A percentile compares a stretch with the other conserved stretches of the same genome.
These are phyloP conservation scores for Komagataella populi DNA, from an alignment of 805 yeast genomes.

Conservation along the genomic window DNA sequence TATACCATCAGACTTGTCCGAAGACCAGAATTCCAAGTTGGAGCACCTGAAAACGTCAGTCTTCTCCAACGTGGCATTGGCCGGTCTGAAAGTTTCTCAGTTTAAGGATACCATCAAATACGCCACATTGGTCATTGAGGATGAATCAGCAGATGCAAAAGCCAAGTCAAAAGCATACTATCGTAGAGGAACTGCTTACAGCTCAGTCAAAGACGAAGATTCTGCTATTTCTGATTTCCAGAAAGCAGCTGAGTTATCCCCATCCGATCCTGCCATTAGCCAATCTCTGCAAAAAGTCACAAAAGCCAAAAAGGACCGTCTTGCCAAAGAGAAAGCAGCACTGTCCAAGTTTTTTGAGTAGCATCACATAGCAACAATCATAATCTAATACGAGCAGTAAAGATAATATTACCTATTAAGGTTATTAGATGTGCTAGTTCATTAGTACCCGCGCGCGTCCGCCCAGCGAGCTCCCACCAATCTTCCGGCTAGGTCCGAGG, in stretches of 20 bases:
- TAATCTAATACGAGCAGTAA: background rate
- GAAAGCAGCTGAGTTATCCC: slow-evolving; percentile 49
- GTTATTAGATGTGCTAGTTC: too few relatives aligned
- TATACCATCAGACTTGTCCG: slow-evolving; percentile 55
- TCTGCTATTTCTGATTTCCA: slow-evolving; percentile 54
- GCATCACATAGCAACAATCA: background rate
- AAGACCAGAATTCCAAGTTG: slow-evolving; percentile 35
- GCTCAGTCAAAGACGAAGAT: slow-evolving; percentile 51
- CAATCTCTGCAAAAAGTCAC: slow-evolving; percentile 53
- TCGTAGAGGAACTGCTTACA: slow-evolving; percentile 72
- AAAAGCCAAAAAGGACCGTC: slow-evolving; percentile 33
- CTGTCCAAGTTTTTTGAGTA: slow-evolving; percentile 51
- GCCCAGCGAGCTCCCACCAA: background rate
- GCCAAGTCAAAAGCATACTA: slow-evolving; percentile 76
- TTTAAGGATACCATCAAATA: slow-evolving; percentile 41
- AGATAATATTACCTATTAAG: too few relatives aligned
- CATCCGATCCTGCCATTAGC: slow-evolving; percentile 58
- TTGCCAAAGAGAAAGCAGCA: slow-evolving; percentile 60
- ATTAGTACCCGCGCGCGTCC: background rate
- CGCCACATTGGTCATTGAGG: slow-evolving; percentile 54
- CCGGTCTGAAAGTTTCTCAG: slow-evolving; percentile 49
- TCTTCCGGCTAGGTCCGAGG: background rate
- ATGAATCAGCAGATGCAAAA: slow-evolving; percentile 43
- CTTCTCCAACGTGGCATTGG: slow-evolving; percentile 61
- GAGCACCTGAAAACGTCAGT: slow-evolving; percentile 47